These are phyloP conservation scores for Setaria viridis DNA, from an alignment of 202 grass and related monocot species.

Conservation along the genomic window DNA sequence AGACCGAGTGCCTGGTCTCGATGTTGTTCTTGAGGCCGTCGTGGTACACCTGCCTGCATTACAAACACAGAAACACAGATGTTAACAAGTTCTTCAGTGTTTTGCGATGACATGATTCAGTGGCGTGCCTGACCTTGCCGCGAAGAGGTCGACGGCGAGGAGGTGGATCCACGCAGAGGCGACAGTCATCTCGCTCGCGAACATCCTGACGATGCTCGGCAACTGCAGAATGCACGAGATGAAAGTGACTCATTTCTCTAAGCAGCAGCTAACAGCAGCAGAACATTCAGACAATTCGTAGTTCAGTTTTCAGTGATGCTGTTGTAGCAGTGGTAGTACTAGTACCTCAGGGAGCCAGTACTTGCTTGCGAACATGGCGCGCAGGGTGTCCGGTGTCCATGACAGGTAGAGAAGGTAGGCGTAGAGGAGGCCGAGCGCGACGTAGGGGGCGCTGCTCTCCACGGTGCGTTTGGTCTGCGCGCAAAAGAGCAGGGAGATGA, in stretches of 20 bases:
- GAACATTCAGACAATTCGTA: neutral
- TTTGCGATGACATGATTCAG: neutral
- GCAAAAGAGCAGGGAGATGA: neutral
- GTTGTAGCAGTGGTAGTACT: neutral
- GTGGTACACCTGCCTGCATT: constrained; percentile 89
- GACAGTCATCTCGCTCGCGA: constrained; percentile 84
- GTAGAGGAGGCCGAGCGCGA: constrained; percentile 77
- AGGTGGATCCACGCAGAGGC: constrained; percentile 98
- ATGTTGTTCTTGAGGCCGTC: constrained; percentile 93
- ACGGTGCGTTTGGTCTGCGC: constrained; percentile 77
- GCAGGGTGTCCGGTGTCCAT: constrained; percentile 84
- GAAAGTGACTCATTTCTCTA: neutral
- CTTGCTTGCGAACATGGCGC: constrained; percentile 91
- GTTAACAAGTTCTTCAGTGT: neutral
- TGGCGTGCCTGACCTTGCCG: constrained; percentile 58
- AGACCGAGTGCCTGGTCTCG: constrained; percentile 85
- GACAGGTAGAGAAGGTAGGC: constrained; percentile 88
- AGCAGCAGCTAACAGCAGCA: neutral
- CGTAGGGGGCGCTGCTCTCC: constrained; percentile 83
- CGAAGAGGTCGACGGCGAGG: constrained; percentile 91
- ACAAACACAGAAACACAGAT: neutral
- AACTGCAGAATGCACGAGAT: constrained; percentile 42
- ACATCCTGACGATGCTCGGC: constrained; percentile 81
- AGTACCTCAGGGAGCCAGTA: constrained; percentile 95
- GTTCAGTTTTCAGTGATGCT: neutral